Evolutionary conservation across 441 rosid species (phyloP).

Genomic region (Adansonia grandidieri): DNA sequence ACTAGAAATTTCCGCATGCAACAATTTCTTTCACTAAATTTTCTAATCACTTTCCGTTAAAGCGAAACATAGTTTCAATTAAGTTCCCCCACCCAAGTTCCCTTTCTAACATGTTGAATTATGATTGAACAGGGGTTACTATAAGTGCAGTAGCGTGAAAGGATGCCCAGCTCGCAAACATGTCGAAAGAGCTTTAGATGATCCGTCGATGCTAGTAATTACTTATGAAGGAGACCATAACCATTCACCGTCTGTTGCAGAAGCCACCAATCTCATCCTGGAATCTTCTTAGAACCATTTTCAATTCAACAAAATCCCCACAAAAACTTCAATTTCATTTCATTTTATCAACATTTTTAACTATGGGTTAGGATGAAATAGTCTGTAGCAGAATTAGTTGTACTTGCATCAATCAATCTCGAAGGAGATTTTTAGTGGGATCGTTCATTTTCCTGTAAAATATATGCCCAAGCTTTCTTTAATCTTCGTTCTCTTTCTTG

Average conservation of each 20-base stretch:
- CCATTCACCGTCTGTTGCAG: conserved; percentile 69
- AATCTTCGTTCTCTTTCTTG: neutral
- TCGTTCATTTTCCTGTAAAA: conserved; percentile 41
- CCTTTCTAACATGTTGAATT: neutral
- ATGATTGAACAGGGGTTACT: conserved; percentile 71
- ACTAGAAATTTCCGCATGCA: neutral
- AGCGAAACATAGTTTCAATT: neutral
- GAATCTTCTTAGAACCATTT: conserved; percentile 62
- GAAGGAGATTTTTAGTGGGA: conserved; percentile 42
- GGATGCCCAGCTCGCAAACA: conserved; percentile 99
- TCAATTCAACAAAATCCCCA: neutral
- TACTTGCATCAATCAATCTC: neutral
- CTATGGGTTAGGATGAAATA: neutral
- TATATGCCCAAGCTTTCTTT: conserved; percentile 2
- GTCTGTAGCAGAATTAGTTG: neutral
- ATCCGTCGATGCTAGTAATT: conserved; percentile 73
- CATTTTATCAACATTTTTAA: neutral
- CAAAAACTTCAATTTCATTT: neutral
- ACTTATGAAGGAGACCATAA: conserved; percentile 94
- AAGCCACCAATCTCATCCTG: conserved; percentile 65
- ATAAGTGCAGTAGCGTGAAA: conserved; percentile 91
- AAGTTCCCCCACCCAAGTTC: neutral
- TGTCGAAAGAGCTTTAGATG: conserved; percentile 84
- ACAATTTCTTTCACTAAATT: neutral
- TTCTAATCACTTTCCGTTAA: neutral